A percentile compares a stretch with the other conserved stretches of the same genome.
Conservation (phyloP, 495 filamentous ascomycete species). For the Aspergillus taichungensis region DNA sequence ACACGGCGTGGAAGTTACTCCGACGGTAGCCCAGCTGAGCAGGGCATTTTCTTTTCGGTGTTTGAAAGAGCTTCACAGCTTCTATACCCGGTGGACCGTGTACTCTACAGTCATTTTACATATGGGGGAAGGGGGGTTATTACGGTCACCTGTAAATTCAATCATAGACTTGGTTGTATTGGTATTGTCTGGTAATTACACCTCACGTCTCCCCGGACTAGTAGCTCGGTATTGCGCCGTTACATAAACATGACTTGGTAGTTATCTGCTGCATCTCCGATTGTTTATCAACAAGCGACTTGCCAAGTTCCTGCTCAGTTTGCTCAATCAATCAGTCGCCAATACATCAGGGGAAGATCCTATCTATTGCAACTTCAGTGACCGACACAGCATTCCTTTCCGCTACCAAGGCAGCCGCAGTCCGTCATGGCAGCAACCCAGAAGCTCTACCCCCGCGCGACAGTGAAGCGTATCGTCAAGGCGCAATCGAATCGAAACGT, state of each 20-base stretch:
- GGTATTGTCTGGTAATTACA: not conserved
- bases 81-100: no score
- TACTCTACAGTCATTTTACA: not conserved
- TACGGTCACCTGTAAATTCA: no score
- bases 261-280: no score
- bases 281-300: no score
- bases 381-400: not conserved
- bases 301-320: no score
- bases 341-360: no score
- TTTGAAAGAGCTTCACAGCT: no score
- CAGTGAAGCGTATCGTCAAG: constrained; percentile 81
- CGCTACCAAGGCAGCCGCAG: not conserved
- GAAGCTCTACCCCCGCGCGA: constrained; percentile 76
- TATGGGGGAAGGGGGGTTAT: not conserved
- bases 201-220: no score
- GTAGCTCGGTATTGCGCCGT: not conserved
- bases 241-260: not conserved
- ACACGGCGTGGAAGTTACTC: constrained; percentile 25
- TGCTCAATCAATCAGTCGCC: no score
- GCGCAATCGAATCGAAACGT: constrained; percentile 72
- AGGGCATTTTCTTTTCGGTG: no score
- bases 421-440: constrained; percentile 36
- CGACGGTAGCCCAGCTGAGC: constrained; percentile 3
- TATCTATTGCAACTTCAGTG: no score
- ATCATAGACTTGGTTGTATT: no score